Evolutionary conservation across 441 rosid genomes (phyloP).

Genomic region (Populus trichocarpa): DNA sequence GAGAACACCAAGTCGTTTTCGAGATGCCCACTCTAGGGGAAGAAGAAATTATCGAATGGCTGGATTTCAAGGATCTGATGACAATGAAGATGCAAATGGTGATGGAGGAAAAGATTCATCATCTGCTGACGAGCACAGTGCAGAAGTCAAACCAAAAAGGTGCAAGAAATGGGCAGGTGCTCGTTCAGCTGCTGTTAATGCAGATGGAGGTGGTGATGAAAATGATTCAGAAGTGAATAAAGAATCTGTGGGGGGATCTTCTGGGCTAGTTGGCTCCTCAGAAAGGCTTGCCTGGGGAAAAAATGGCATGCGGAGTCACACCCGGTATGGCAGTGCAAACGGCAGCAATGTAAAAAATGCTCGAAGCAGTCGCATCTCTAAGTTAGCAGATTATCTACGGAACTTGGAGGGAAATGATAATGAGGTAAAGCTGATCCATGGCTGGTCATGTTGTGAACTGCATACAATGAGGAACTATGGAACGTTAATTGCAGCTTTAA

Average conservation of each 20-base stretch:
- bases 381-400: conserved; percentile 45
- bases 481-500: background rate
- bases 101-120: conserved; percentile 50
- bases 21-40: conserved; percentile 38
- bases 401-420: conserved; percentile 42
- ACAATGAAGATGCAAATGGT: conserved; percentile 47
- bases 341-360: conserved; percentile 40
- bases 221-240: conserved; percentile 43
- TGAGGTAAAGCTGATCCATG: conserved; percentile 39
- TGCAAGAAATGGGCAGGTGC: conserved; percentile 36
- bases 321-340: conserved; percentile 40
- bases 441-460: background rate
- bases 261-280: conserved; percentile 40
- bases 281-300: conserved; percentile 68
- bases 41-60: conserved; percentile 36
- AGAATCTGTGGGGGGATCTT: conserved; percentile 41
- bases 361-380: conserved; percentile 38
- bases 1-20: conserved; percentile 37
- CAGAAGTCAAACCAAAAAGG: conserved; percentile 44
- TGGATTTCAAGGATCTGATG: conserved; percentile 51
- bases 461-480: background rate
- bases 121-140: conserved; percentile 46
- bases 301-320: conserved; percentile 62
- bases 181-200: conserved; percentile 35
- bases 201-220: conserved; percentile 44